Percentiles rank a stretch among this genome's conserved stretches.
Conservation (phyloP, 2,329 filamentous ascomycete species). For the Allantophomopsis lycopodina region DNA sequence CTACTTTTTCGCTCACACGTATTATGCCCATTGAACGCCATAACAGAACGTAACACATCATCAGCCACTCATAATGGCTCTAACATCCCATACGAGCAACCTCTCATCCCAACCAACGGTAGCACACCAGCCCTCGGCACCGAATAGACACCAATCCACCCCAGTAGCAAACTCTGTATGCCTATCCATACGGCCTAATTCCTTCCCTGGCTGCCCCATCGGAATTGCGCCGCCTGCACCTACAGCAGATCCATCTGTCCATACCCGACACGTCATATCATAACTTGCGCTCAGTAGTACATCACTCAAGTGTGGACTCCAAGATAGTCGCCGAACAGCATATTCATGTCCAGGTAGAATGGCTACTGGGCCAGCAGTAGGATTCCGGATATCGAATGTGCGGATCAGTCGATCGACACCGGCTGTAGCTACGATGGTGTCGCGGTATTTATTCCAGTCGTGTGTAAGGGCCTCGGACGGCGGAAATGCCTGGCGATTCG, state of each 20-base stretch:
- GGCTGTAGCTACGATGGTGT: constrained; percentile 71
- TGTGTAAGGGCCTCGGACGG: constrained; percentile 71
- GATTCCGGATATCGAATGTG: constrained; percentile 79
- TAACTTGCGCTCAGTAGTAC: constrained; percentile 83
- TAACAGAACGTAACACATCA: no score
- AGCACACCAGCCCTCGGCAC: constrained; percentile 88
- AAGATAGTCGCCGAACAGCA: constrained; percentile 71
- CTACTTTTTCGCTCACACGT: no score
- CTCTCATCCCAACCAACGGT: constrained; percentile 91
- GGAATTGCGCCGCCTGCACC: constrained; percentile 20
- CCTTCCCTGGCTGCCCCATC: constrained; percentile 4
- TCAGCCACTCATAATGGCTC: constrained; percentile 36
- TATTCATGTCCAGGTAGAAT: constrained; percentile 81
- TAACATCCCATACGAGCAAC: constrained; percentile 84
- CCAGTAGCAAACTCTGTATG: constrained; percentile 96
- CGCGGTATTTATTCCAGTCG: constrained; percentile 98
- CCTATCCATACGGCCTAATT: constrained; percentile 62
- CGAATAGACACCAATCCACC: constrained; percentile 96
- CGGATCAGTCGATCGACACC: constrained; percentile 81
- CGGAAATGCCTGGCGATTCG: constrained; percentile 16
- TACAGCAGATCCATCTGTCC: constrained; percentile 59
- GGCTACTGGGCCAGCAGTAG: constrained; percentile 55
- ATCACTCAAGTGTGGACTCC: constrained; percentile 89
- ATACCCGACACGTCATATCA: constrained; percentile 93
- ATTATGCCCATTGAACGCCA: no score